Percentiles rank a stretch among this genome's conserved stretches.
Conservation (phyloP, 2,329 filamentous ascomycete genomes). For the Chaetomium olivaceum region DNA sequence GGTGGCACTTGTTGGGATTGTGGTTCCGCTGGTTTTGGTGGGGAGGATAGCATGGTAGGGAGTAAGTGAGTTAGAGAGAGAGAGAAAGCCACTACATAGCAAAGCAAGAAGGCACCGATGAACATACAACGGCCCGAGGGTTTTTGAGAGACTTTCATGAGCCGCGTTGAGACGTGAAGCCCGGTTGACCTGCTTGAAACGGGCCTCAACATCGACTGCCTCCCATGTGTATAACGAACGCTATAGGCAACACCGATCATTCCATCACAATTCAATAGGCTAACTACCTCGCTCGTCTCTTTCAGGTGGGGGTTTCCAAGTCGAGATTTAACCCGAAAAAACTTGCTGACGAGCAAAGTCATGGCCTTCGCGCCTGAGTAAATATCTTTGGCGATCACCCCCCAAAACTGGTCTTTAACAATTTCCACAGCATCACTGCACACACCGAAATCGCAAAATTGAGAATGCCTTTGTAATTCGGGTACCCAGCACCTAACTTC, state of each 20-base stretch:
- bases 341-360: no score
- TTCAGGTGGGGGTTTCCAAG: no score
- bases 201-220: no score
- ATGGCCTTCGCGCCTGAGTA: no score
- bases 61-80: neutral
- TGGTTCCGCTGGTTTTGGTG: neutral
- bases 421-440: no score
- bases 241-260: neutral
- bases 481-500: slow-evolving; percentile 7
- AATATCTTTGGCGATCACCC: no score
- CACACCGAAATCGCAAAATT: neutral
- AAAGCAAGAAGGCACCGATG: neutral
- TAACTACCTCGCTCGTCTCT: no score
- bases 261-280: no score
- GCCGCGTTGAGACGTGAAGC: neutral
- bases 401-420: no score
- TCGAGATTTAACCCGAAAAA: no score
- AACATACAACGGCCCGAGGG: neutral
- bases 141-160: neutral
- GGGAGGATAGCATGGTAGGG: neutral
- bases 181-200: neutral
- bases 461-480: slow-evolving; percentile 8
- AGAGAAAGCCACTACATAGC: neutral
- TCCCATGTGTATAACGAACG: neutral
- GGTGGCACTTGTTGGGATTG: neutral